Evolutionary conservation across 2,329 filamentous ascomycete species (phyloP), one percentile per base, ranked within the genome.

Genomic region (Colletotrichum lini): DNA sequence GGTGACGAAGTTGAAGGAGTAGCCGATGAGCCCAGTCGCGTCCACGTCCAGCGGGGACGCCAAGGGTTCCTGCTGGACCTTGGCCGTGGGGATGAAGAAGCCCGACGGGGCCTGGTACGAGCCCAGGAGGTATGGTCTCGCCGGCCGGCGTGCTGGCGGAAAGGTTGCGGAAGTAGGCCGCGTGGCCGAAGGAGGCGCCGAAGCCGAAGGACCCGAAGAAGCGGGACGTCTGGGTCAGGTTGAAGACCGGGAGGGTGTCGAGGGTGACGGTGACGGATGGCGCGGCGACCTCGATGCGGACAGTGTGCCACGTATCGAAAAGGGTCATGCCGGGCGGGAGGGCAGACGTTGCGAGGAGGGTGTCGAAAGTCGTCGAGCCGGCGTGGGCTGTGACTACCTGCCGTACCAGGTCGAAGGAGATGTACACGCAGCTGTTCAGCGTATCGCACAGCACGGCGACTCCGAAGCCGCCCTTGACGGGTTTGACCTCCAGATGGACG

Each of bases 1-100:
- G 4, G 75, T 78, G 15, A 81, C 75, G 7, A 79, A 79, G 73
- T 81, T 78, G 30, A 81, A 78, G 2, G 79, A 80, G 71, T 80
- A 81, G 2, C 79, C 79, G 53, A 81, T 80, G 21, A 81, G 71
- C 2, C 79, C 80, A 4, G 79, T 81, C 1, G 77, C 42, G 44
- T 77, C 78, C 6, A 73, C 64, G 15, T 78, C 56, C 10, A 79
- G 58, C 3, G 65, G 72, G 3, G 65, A 6, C 2, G 57, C 16
- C 15, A 77, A 57, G 4, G 77, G 77, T 1, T 52, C 62, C 56
- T 79, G 79, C 61, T 80, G 78, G 40, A 80, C 79, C 70, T 80
- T 80, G 13, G 75, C 78, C 0, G 73, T 79, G 1, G 78, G 78
- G 8, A 77, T 73, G 67, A 80, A 80, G 69, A 80, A 80, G 21